Base-by-base conservation (phyloP, 148 eudicot species). In the Fagopyrum homotropicum region DNA sequence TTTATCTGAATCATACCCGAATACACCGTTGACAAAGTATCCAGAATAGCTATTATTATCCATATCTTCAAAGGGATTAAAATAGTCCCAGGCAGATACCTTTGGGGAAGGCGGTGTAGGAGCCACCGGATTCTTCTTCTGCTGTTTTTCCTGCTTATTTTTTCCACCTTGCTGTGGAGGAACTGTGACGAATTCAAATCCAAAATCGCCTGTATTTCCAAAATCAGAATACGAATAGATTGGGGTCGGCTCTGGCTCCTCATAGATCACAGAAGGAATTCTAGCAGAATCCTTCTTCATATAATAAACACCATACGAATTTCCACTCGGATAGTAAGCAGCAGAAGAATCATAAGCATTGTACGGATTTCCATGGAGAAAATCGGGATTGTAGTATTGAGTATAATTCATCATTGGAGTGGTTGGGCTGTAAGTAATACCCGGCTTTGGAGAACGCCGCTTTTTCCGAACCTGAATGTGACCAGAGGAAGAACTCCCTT, bases 21-120 rank as follows among this genome's bases (percentile, higher is more conserved):
- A 79, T 29, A 77, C 74, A 45, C 72, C 71, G 74, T 75, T 80
- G 9, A 82, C 69, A 71, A 76, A 82, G 79, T 79, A 83, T 54
- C 78, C 81, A 11, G 77, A 35, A 72, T 86, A 83, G 45, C 72
- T 85, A 76, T 76, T 80, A 69, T 57, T 72, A 22, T 86, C 98
- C 50, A 75, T 79, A 55, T 52, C 83, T 80, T 83, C 88, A 81
- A 95, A 95, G 4, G 90, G 97, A 77, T 92, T 89, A 6, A 95
- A 83, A 70, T 85, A 92, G 82, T 92, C 97, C 98, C 97, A 91
- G 8, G 82, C 80, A 44, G 97, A 90, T 11, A 73, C 96, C 83
- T 85, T 86, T 0, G 98, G 96, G 1, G 96, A 79, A 7, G 98
- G 98, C 6, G 98, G 98, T 0, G 88, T 87, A 1, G 97, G 97